phyloP scores from a whole-genome alignment of 768 basidiomycete genomes.

The Termitomyces sp. region DNA sequence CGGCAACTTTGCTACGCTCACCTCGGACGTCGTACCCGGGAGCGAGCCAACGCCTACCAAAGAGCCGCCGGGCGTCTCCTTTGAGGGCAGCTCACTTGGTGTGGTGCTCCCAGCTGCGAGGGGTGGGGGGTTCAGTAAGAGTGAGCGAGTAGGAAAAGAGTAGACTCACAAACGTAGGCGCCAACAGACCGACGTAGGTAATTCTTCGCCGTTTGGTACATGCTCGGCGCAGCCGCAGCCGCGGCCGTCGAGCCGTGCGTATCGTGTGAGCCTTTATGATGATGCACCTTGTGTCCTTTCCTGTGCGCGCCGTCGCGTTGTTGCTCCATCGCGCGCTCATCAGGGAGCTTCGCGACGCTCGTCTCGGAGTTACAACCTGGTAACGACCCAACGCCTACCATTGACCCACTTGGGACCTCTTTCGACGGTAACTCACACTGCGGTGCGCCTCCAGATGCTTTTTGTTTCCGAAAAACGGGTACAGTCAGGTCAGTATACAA shows the following conservation, averaged over 20 bases:
- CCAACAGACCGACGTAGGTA: slow-evolving; percentile 3
- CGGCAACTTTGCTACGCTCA: slow-evolving; percentile 42
- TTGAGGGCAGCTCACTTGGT: slow-evolving; percentile 1
- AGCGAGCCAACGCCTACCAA: slow-evolving; percentile 42
- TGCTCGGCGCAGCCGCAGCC: background rate
- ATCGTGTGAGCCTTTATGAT: background rate
- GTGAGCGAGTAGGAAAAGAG: no score
- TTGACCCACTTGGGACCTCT: slow-evolving; percentile 13
- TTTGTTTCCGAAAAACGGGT: no score
- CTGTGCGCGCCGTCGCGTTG: no score
- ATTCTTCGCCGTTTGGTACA: slow-evolving; percentile 2
- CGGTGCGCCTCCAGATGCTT: no score
- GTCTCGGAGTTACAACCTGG: slow-evolving; percentile 38
- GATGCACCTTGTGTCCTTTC: background rate
- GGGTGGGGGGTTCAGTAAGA: background rate
- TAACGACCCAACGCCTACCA: slow-evolving; percentile 40
- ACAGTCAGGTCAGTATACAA: no score
- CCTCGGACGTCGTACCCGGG: slow-evolving; percentile 39
- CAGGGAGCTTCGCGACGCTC: slow-evolving; percentile 40
- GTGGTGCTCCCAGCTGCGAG: background rate
- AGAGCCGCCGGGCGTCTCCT: slow-evolving; percentile 14
- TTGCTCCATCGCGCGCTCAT: slow-evolving; percentile 27
- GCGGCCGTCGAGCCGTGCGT: no score
- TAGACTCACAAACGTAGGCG: slow-evolving; percentile 5
- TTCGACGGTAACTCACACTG: slow-evolving; percentile 1